These are phyloP conservation scores for Tetradesmus lagerheimii DNA, from an alignment of 139 green algal genomes.

Conservation along the genomic window DNA sequence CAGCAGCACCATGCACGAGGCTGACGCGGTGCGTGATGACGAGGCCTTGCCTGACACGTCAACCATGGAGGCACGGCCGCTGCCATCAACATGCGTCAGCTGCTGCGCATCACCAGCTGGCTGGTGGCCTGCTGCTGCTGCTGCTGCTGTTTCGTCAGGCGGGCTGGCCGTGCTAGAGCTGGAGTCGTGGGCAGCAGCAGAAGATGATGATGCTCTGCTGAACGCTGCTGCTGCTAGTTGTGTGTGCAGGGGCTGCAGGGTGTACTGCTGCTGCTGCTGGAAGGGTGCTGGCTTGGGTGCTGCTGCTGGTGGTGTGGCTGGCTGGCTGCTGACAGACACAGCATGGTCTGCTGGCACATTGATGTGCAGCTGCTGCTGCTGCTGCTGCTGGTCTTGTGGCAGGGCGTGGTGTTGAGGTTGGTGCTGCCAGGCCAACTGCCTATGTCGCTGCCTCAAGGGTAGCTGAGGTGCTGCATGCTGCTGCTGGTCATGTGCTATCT, in stretches of 20 bases:
- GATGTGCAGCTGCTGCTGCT: slow-evolving; percentile 31
- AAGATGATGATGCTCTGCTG: not conserved
- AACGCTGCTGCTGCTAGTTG: not conserved
- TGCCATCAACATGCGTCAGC: slow-evolving; percentile 67
- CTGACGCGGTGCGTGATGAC: slow-evolving; percentile 71
- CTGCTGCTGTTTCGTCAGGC: not conserved
- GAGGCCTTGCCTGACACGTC: slow-evolving; percentile 79
- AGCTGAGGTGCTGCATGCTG: not conserved
- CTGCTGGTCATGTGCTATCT: not conserved
- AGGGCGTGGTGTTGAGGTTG: not conserved
- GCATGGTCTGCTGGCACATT: not conserved
- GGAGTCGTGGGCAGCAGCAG: too few species aligned
- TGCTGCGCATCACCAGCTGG: not conserved
- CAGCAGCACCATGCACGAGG: slow-evolving; percentile 79
- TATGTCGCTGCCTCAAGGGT: not conserved
- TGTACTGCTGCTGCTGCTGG: slow-evolving; percentile 12
- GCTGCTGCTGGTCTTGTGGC: not conserved
- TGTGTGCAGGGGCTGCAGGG: not conserved
- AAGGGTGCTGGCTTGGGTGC: not conserved
- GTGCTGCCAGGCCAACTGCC: not conserved
- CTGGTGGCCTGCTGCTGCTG: slow-evolving; percentile 15
- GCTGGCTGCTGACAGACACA: not conserved
- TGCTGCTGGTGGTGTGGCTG: not conserved
- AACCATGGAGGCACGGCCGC: slow-evolving; percentile 87
- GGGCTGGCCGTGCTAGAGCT: not conserved